These are phyloP conservation scores for Blastocystis sp. DNA, from an alignment of 352 stramenopile genomes.

Conservation along the genomic window DNA sequence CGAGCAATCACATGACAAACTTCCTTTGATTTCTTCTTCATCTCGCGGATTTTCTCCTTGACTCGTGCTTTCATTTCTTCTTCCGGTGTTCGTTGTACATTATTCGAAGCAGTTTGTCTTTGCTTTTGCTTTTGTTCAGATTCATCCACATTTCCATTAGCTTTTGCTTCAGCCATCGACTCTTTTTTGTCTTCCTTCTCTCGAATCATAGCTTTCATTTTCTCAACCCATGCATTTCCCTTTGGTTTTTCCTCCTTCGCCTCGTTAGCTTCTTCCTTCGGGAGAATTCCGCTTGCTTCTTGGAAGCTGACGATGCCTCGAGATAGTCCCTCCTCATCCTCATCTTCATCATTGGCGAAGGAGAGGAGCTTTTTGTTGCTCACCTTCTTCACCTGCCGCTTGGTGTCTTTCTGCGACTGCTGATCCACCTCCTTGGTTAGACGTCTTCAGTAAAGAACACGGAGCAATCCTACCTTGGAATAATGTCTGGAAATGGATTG, in stretches of 20 bases:
- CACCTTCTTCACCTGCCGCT: slow-evolving; percentile 76
- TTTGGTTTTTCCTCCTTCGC: not conserved
- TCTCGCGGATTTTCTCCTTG: slow-evolving; percentile 14
- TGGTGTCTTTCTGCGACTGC: slow-evolving; percentile 67
- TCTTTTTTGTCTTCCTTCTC: slow-evolving; percentile 66
- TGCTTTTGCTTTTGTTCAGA: slow-evolving; percentile 71
- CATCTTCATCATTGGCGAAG: slow-evolving; percentile 82
- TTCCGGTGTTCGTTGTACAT: not conserved
- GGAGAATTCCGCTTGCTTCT: not conserved
- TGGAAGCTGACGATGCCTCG: slow-evolving; percentile 2
- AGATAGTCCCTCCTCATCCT: not conserved
- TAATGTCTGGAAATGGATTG: slow-evolving; percentile 86
- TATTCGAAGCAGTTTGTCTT: slow-evolving; percentile 59
- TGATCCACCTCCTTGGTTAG: not conserved
- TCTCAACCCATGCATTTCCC: slow-evolving; percentile 63
- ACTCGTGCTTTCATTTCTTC: slow-evolving; percentile 65
- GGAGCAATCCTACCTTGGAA: slow-evolving; percentile 71
- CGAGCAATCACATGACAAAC: not conserved
- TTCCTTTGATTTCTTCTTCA: slow-evolving; percentile 22
- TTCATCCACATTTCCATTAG: slow-evolving; percentile 69
- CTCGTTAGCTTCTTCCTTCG: not conserved
- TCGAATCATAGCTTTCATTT: slow-evolving; percentile 57
- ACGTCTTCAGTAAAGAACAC: slow-evolving; percentile 39
- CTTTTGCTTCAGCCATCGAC: slow-evolving; percentile 67
- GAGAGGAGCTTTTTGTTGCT: slow-evolving; percentile 87